Evolutionary conservation across 2,329 filamentous ascomycete species (phyloP), one percentile per base, ranked within the genome.

Genomic region (Hypoxylon sp.): DNA sequence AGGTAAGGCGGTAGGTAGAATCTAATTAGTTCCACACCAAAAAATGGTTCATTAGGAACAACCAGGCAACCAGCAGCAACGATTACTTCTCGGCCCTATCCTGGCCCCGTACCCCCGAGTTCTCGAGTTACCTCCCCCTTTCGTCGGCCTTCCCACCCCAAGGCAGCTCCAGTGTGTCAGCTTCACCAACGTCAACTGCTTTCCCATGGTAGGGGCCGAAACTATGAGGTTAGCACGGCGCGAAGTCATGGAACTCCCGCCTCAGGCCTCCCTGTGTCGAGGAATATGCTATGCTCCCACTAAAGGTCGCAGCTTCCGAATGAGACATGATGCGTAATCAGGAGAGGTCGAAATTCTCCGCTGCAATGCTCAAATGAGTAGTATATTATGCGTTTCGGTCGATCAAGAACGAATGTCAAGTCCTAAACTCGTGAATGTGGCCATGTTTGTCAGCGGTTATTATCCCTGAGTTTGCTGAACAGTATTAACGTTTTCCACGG

Each of bases 381-480:
- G 54, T 48, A 46, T 68, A 62, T 71, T 60, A 50, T 63, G 54
- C 33, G 50, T 66, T 70, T 60, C 53, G 59, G 57, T 65, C 46
- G 59, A 50, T 44, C 14, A 59, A 44, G 51, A 47, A 47, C 31
- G 47, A 67, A 66, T 37, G 22, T 73, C 71, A 73, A 58, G 71
- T 73, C 71, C 71, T 73, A 73, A 67, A 71, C 44, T 62, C 63
- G 58, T 58, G 46, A 66, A 66, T 48, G 47, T 37, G 35, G 53
- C 19, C 57, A 50, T 47, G 54, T 46, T 60, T 35, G 66, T 71
- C 33, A 71, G 68, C 63, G 13, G 52, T 55, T 29, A 48, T 67
- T 29, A 48, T 67, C 68, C 53, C 54, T 39, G 37, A 53, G 9
- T 47, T 54, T 53, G 39, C 33, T 54, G 24, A 13, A 37, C 13